phyloP scores from a whole-genome alignment of 352 stramenopile genomes.

The Pythium brassicae region DNA sequence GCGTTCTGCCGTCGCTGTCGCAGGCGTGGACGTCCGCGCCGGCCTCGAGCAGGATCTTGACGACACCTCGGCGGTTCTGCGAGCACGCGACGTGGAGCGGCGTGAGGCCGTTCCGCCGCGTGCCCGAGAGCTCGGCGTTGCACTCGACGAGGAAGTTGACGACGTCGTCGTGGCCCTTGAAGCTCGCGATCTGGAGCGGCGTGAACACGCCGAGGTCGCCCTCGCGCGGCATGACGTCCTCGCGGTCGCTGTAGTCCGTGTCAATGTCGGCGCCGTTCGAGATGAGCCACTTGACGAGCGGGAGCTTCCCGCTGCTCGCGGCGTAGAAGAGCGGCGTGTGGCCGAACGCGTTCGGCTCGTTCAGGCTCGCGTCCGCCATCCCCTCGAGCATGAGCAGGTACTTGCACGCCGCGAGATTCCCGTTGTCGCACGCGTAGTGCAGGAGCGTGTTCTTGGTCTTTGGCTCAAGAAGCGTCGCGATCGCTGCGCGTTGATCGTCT shows the following conservation, averaged over 20 bases:
- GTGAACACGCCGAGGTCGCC: slow-evolving; percentile 72
- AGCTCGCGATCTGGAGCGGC: slow-evolving; percentile 72
- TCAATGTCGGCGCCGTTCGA: slow-evolving; percentile 83
- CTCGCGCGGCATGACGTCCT: slow-evolving; percentile 40
- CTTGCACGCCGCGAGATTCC: slow-evolving; percentile 81
- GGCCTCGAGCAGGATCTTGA: slow-evolving; percentile 65
- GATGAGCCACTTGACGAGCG: slow-evolving; percentile 83
- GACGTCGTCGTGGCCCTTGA: slow-evolving; percentile 62
- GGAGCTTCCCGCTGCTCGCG: slow-evolving; percentile 57
- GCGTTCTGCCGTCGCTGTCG: slow-evolving; percentile 53
- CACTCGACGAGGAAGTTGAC: slow-evolving; percentile 81
- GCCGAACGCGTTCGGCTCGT: slow-evolving; percentile 71
- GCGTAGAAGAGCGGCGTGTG: slow-evolving; percentile 82
- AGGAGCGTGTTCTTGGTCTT: slow-evolving; percentile 75
- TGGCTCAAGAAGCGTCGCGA: slow-evolving; percentile 45
- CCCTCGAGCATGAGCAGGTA: slow-evolving; percentile 70
- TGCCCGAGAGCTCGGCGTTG: slow-evolving; percentile 70
- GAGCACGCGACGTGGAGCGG: slow-evolving; percentile 64
- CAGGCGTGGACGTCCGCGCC: slow-evolving; percentile 62
- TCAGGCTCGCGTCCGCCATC: slow-evolving; percentile 52
- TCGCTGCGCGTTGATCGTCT: slow-evolving; percentile 7
- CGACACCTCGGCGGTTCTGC: slow-evolving; percentile 54
- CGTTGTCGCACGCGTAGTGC: slow-evolving; percentile 80
- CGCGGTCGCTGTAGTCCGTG: slow-evolving; percentile 67
- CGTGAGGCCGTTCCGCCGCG: slow-evolving; percentile 65